Evolutionary conservation across 441 rosid genomes (phyloP).

Genomic region (Gossypium gossypioides): DNA sequence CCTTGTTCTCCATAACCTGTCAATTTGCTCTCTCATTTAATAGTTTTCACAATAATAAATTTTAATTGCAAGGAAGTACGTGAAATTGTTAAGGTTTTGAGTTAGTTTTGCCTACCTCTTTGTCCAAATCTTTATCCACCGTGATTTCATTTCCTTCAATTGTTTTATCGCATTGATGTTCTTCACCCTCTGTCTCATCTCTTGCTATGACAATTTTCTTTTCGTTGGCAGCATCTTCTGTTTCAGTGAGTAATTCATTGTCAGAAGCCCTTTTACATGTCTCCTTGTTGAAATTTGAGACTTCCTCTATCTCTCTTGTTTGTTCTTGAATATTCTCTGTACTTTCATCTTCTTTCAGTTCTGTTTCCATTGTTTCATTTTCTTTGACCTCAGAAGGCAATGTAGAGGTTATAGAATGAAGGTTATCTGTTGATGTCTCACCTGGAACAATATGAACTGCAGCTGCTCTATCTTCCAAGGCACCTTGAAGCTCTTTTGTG

Average conservation of each 20-base stretch:
- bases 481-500: constrained; percentile 8
- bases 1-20: constrained; percentile 29
- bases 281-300: constrained; percentile 4
- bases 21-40: constrained; percentile 11
- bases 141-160: constrained; percentile 19
- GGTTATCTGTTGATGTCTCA: constrained; percentile 9
- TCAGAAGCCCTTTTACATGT: constrained; percentile 17
- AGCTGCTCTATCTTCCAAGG: not conserved
- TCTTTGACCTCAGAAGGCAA: constrained; percentile 16
- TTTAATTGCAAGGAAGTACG: not conserved
- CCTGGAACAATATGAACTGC: not conserved
- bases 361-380: constrained; percentile 13
- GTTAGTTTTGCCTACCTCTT: not conserved
- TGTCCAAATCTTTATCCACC: not conserved
- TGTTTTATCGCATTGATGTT: constrained; percentile 14
- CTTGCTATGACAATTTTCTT: not conserved
- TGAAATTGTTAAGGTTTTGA: not conserved
- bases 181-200: constrained; percentile 15
- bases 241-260: constrained; percentile 14
- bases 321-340: constrained; percentile 8
- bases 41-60: not conserved
- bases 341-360: constrained; percentile 15
- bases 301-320: constrained; percentile 10
- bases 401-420: constrained; percentile 15
- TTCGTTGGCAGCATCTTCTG: constrained; percentile 16